These are phyloP conservation scores for Tricholoma matsutake DNA, from an alignment of 768 basidiomycete species.

Conservation along the genomic window DNA sequence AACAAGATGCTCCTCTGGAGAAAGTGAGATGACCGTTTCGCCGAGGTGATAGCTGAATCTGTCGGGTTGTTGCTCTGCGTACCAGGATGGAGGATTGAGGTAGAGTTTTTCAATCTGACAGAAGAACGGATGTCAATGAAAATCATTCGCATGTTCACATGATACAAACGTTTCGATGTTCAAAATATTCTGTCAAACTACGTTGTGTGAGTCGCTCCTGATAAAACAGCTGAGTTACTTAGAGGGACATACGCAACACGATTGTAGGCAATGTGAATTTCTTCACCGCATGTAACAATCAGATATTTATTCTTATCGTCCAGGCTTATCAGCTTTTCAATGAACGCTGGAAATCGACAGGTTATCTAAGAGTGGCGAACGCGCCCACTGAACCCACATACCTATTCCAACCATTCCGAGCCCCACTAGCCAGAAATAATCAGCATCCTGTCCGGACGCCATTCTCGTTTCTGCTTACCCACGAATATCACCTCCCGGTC, in stretches of 20 bases:
- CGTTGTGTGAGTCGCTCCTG: neutral
- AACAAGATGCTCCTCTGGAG: slow-evolving; percentile 38
- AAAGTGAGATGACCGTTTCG: slow-evolving; percentile 43
- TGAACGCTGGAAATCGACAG: slow-evolving; percentile 45
- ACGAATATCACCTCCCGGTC: slow-evolving; percentile 26
- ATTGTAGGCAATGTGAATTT: slow-evolving; percentile 51
- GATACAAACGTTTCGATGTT: slow-evolving; percentile 41
- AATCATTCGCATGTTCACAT: neutral
- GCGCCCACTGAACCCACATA: slow-evolving; percentile 16
- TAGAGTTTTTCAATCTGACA: slow-evolving; percentile 51
- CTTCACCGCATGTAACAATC: slow-evolving; percentile 61
- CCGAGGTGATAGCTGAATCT: slow-evolving; percentile 50
- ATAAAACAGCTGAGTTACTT: neutral
- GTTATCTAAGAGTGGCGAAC: neutral
- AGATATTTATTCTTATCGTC: slow-evolving; percentile 46
- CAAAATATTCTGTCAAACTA: slow-evolving; percentile 51
- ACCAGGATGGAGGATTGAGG: slow-evolving; percentile 57
- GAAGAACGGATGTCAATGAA: neutral
- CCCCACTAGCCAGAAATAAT: slow-evolving; percentile 32
- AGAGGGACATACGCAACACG: slow-evolving; percentile 37
- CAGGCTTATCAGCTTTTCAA: slow-evolving; percentile 62
- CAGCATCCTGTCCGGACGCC: neutral
- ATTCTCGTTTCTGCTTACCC: slow-evolving; percentile 14
- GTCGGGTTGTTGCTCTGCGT: slow-evolving; percentile 52
- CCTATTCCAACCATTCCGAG: slow-evolving; percentile 64